Base-by-base conservation (phyloP, 257 asterid species). In the Cruciata laevipes region DNA sequence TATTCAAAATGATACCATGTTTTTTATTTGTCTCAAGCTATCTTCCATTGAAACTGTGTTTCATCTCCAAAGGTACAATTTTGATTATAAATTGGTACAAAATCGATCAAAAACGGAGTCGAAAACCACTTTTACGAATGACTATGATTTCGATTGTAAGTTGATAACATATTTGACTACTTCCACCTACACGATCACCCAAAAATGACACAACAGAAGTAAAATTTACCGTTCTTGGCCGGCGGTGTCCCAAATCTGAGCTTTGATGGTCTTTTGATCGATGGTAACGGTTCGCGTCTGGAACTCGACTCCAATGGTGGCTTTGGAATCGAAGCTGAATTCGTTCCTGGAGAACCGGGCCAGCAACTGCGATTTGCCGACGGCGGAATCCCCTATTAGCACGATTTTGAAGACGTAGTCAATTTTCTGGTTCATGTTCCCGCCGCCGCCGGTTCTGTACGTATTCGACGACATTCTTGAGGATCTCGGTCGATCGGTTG, bases 201-300 rank as follows among this genome's bases (percentile, higher is more conserved):
- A 42, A 42, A 42, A 42, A 42, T 42, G 51, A 21, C 55, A 47
- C 5, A 47, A n/a, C 20, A 47, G 55, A 47, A 47, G 21, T 21
- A 21, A 59, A 25, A 52, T 9, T 32, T 47, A 89, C 96, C 96
- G 84, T 42, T 89, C 96, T 23, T 89, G 96, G 57, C 96, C 96
- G 69, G 96, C 96, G 12, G 96, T 89, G 71, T 89, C 96, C 96
- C 96, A 89, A 83, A 89, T 89, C 91, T 89, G 96, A 59, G 96
- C 95, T 80, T 89, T 89, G 56, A 89, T 78, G 25, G 73, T 84
- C 77, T 83, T 89, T 49, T 78, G 80, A 81, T 86, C 96, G 76
- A 89, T 73, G 35, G 27, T 61, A 14, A 86, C 69, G 8, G 96
- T 89, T 42, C 91, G 83, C 16, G 96, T 86, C 79, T 89, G 95